Base-by-base conservation (phyloP, 495 filamentous ascomycete genomes). In the Trypethelium eluteriae region DNA sequence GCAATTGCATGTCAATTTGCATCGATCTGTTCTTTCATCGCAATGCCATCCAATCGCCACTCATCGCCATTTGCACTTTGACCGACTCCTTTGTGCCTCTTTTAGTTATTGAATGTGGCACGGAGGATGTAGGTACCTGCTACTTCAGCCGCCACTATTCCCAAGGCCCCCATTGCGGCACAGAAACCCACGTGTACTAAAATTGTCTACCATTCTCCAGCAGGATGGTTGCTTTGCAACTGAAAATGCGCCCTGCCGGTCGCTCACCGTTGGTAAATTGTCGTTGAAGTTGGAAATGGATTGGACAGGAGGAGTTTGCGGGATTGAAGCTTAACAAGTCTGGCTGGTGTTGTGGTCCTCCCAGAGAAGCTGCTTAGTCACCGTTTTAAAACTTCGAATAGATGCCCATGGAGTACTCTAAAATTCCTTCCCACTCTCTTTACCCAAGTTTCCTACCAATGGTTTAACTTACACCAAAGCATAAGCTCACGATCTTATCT, bases 41-140 rank as follows among this genome's bases (percentile, higher is more conserved):
- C 32, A 34, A 36, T 35, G 36, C 2, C 18, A 36, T 16, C 49
- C 49, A n/a, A 6, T 59, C 7, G 10, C 32, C 18, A 5, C 34
- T 3, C 11, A 36, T 34, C 10, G 32, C 25, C 36, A 34, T 34
- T 32, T 10, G 7, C 7, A 9, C 3, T 14, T 18, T 59, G 53
- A 59, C 53, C 53, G 53, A 59, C 53, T 59, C 36, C 53, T 59
- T 59, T 36, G 53, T 59, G 53, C 53, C 53, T 18, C 53, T 7
- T 36, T 18, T 25, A 25, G 25, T 32, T 59, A 18, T 36, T 59
- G 53, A 18, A 36, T 0, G 53, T 59, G 53, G 53, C 53, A 59
- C 53, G 53, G 7, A 59, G 3, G 5, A 7, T 59, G 53, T 34
- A 36, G 53, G 53, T 34, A 34, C 25, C 18, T 36, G 36, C 7